Percentiles rank a stretch among this genome's conserved stretches.
Evolutionary conservation across 495 filamentous ascomycete species (phyloP).

Genomic region (Peziza echinospora): DNA sequence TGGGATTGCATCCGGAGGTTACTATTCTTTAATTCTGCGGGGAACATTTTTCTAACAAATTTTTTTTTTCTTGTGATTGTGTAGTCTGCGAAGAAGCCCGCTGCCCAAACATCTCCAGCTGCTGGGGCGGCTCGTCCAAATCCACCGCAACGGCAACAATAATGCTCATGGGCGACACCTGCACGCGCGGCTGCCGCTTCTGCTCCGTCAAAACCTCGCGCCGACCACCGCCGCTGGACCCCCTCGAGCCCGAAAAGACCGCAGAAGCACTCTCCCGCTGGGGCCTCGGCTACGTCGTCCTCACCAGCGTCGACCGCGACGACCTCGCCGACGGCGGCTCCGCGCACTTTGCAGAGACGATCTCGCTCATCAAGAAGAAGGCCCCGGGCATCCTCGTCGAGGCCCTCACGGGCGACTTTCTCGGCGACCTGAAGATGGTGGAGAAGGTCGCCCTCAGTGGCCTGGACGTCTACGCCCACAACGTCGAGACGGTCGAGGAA

Average conservation of each 20-base stretch:
- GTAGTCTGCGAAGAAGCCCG: constrained; percentile 85
- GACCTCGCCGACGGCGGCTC: constrained; percentile 79
- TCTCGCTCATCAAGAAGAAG: constrained; percentile 83
- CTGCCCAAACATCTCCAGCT: constrained; percentile 93
- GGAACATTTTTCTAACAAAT: not conserved
- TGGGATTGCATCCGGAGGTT: too few relatives aligned
- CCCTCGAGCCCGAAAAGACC: constrained; percentile 90
- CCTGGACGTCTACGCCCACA: constrained; percentile 90
- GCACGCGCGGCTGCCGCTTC: constrained; percentile 90
- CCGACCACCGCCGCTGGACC: constrained; percentile 61
- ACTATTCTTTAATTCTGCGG: too few relatives aligned
- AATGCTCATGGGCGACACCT: constrained; percentile 98
- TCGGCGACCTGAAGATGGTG: constrained; percentile 66
- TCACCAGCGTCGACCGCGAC: constrained; percentile 85
- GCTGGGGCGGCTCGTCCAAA: constrained; percentile 84
- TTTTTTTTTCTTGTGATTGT: not conserved
- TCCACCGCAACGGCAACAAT: constrained; percentile 86
- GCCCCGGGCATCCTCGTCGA: constrained; percentile 73
- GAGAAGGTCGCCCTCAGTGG: constrained; percentile 61
- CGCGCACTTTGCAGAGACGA: constrained; percentile 79
- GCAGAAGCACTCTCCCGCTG: constrained; percentile 81
- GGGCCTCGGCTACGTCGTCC: constrained; percentile 87
- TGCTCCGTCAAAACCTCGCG: constrained; percentile 84
- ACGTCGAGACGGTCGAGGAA: constrained; percentile 84
- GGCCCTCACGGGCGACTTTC: constrained; percentile 78